Conservation (phyloP, 805 yeast species). For the Blastobotrys terrestris region DNA sequence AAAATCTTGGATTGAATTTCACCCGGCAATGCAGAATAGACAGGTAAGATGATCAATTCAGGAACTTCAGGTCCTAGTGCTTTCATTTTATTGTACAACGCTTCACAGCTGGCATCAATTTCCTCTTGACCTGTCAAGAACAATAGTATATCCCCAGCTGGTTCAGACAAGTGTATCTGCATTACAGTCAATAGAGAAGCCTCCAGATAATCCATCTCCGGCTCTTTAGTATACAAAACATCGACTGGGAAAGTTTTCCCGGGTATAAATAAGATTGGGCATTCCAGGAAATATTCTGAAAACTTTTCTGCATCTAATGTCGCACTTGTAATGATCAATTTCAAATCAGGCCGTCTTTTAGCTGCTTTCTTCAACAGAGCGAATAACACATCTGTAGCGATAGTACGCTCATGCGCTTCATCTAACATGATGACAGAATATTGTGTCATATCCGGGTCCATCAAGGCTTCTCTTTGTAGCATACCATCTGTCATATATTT, state of each 20-base stretch:
- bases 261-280: constrained; percentile 85
- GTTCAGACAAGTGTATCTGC: constrained; percentile 71
- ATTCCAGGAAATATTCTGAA: constrained; percentile 69
- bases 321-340: constrained; percentile 82
- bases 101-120: constrained; percentile 79
- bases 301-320: constrained; percentile 89
- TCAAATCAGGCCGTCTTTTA: constrained; percentile 58
- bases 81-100: constrained; percentile 57
- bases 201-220: constrained; percentile 85
- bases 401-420: constrained; percentile 95
- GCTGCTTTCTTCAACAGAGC: constrained; percentile 73
- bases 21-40: constrained; percentile 84
- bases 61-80: constrained; percentile 53
- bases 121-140: constrained; percentile 96
- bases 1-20: constrained; percentile 78
- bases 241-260: constrained; percentile 94
- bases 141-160: constrained; percentile 69
- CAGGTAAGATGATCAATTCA: constrained; percentile 71
- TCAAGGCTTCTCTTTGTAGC: constrained; percentile 75
- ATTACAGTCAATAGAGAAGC: constrained; percentile 85
- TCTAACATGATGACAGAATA: constrained; percentile 89
- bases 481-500: constrained; percentile 97
- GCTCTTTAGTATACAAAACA: constrained; percentile 72
- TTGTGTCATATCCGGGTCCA: constrained; percentile 57
- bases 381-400: constrained; percentile 79